Conservation (phyloP, 2,329 filamentous ascomycete genomes). For the Nannizziopsis barbatae region DNA sequence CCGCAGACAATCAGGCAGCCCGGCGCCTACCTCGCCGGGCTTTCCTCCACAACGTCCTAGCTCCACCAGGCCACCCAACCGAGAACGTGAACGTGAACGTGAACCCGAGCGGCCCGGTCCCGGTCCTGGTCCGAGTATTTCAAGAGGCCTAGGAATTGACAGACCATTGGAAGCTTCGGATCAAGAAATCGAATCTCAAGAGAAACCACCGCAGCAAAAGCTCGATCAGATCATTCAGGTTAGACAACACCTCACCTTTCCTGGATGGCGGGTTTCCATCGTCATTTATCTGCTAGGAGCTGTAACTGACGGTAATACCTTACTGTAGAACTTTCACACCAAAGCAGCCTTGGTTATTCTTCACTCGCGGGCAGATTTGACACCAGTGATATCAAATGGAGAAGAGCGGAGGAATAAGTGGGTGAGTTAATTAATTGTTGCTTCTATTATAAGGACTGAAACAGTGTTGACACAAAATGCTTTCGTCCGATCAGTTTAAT, state of each 20-base stretch:
- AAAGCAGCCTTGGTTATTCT: conserved; percentile 79
- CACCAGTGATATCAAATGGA: conserved; percentile 47
- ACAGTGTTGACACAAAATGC: background rate
- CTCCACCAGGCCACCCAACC: conserved; percentile 61
- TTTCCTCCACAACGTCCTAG: conserved; percentile 62
- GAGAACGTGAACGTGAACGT: conserved; percentile 52
- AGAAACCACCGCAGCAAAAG: conserved; percentile 60
- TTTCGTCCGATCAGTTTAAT: conserved; percentile 58
- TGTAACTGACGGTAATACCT: background rate
- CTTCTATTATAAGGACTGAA: background rate
- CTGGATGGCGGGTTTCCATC: conserved; percentile 5
- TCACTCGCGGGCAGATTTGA: conserved; percentile 64
- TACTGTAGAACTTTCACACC: conserved; percentile 68
- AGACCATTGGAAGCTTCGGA: conserved; percentile 36
- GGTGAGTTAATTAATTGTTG: conserved; percentile 45
- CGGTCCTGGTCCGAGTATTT: conserved; percentile 34
- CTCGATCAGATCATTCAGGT: conserved; percentile 92
- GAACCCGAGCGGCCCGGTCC: too few species aligned
- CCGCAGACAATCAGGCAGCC: conserved; percentile 53
- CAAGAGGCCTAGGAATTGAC: conserved; percentile 42
- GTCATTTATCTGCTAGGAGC: background rate
- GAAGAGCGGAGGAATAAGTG: conserved; percentile 68
- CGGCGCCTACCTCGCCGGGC: conserved; percentile 61
- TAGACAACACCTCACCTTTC: conserved; percentile 19
- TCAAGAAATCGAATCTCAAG: conserved; percentile 40